Percentiles rank a stretch among this genome's conserved stretches.
These are phyloP conservation scores for Pulicaria dysenterica DNA, from an alignment of 129 eudicot species.

Conservation along the genomic window DNA sequence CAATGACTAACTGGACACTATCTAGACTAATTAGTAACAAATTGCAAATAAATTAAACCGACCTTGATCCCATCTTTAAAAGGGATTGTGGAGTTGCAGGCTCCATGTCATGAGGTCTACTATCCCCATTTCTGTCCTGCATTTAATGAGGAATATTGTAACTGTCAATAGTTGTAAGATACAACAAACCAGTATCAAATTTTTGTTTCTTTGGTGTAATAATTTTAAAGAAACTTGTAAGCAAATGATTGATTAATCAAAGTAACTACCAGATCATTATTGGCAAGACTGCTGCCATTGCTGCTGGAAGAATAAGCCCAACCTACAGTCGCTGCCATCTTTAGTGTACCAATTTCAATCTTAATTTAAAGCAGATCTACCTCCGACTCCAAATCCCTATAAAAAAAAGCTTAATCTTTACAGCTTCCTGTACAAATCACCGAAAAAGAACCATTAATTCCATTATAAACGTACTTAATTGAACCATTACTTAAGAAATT, in stretches of 20 bases:
- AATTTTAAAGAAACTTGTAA: neutral
- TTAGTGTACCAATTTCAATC: slow-evolving; percentile 33
- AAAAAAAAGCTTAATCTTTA: slow-evolving; percentile 24
- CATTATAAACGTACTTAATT: slow-evolving; percentile 9
- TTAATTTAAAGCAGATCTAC: slow-evolving; percentile 34
- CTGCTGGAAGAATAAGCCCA: slow-evolving; percentile 79
- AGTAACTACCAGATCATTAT: slow-evolving; percentile 67
- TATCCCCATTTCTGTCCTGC: slow-evolving; percentile 92
- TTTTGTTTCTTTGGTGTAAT: too few species aligned
- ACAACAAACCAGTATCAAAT: slow-evolving; percentile 4
- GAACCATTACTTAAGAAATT: neutral
- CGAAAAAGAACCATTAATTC: neutral
- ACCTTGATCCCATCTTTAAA: slow-evolving; percentile 76
- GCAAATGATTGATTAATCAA: neutral
- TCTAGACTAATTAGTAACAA: slow-evolving; percentile 9
- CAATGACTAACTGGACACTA: neutral
- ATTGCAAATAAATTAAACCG: slow-evolving; percentile 18
- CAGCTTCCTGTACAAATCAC: slow-evolving; percentile 44
- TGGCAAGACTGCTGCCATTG: slow-evolving; percentile 61
- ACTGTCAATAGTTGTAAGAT: slow-evolving; percentile 21
- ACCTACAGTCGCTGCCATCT: slow-evolving; percentile 76
- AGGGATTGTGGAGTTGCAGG: slow-evolving; percentile 77
- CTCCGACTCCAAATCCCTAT: slow-evolving; percentile 37
- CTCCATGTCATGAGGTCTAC: slow-evolving; percentile 66
- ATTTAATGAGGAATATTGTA: slow-evolving; percentile 24